Percentiles rank a stretch among this genome's conserved stretches.
phyloP scores from a whole-genome alignment of 2,329 filamentous ascomycete genomes.

The Verticillium nonalfalfae region DNA sequence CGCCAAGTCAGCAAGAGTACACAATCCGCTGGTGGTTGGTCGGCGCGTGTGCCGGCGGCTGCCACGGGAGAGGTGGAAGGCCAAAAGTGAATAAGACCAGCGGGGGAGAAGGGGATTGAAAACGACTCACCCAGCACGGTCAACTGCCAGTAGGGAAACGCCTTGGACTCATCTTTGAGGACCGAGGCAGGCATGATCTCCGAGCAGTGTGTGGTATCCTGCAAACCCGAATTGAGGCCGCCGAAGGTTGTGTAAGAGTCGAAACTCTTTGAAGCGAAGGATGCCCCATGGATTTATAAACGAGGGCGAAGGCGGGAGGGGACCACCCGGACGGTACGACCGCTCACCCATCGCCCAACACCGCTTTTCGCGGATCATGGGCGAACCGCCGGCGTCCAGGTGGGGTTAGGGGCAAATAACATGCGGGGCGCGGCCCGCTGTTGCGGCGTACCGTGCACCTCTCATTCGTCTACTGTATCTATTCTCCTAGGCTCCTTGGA shows the following conservation, averaged over 20 bases:
- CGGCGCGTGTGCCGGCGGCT: not conserved
- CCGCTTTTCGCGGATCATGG: not conserved
- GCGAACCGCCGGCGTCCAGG: not conserved
- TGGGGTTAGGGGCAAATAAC: not conserved
- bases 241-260: not conserved
- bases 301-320: not conserved
- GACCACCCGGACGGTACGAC: not conserved
- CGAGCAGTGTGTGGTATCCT: not conserved
- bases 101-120: no score
- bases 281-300: not conserved
- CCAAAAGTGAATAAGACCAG: not conserved
- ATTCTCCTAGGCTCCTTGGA: not conserved
- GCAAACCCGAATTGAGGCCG: not conserved
- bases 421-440: not conserved
- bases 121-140: slow-evolving; percentile 6
- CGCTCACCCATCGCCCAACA: not conserved
- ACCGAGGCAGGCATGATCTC: not conserved
- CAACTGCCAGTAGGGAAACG: slow-evolving; percentile 7
- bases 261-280: not conserved
- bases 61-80: not conserved
- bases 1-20: not conserved
- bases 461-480: not conserved
- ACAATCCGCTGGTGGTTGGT: not conserved
- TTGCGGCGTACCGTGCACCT: not conserved
- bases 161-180: slow-evolving; percentile 5